A percentile compares a stretch with the other conserved stretches of the same genome.
Evolutionary conservation across 352 stramenopile species (phyloP).

Genomic region (Pythium phragmiticola): DNA sequence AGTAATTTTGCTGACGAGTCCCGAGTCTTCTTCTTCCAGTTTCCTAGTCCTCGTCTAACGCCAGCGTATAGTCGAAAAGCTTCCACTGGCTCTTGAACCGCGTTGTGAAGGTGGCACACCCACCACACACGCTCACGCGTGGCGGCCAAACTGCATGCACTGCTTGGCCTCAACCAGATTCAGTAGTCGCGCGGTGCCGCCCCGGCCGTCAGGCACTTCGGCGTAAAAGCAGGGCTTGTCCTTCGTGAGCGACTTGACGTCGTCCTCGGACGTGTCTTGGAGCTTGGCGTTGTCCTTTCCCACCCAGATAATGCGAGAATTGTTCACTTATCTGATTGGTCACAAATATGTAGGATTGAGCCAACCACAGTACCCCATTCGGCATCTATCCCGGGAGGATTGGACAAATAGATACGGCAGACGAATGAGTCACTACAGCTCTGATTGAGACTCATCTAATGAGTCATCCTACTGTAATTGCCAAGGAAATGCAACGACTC

Average conservation of each 20-base stretch:
- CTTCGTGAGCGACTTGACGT: constrained; percentile 38
- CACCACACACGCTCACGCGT: constrained; percentile 57
- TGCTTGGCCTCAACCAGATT: constrained; percentile 74
- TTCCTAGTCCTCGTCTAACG: constrained; percentile 43
- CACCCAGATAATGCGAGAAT: too few relatives aligned
- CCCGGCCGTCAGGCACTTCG: constrained; percentile 52
- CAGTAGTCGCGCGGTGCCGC: constrained; percentile 39
- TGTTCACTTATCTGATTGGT: too few relatives aligned
- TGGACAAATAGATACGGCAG: too few relatives aligned
- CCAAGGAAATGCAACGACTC: too few relatives aligned
- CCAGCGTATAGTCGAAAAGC: constrained; percentile 70
- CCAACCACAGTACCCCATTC: too few relatives aligned
- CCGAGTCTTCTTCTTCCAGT: too few relatives aligned
- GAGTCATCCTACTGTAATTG: too few relatives aligned
- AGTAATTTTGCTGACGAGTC: too few relatives aligned
- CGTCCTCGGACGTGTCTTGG: constrained; percentile 34
- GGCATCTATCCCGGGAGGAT: too few relatives aligned
- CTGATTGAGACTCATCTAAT: too few relatives aligned
- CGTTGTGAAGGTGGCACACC: constrained; percentile 64
- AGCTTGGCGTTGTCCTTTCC: constrained; percentile 71
- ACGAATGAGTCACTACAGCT: too few relatives aligned
- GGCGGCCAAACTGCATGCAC: constrained; percentile 82
- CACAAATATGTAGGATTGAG: too few relatives aligned
- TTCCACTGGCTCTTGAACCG: constrained; percentile 65
- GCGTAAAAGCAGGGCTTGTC: constrained; percentile 66